Evolutionary conservation across 345 rosid genomes (phyloP), one percentile per base, ranked within the genome.

Genomic region (Linum tenue): DNA sequence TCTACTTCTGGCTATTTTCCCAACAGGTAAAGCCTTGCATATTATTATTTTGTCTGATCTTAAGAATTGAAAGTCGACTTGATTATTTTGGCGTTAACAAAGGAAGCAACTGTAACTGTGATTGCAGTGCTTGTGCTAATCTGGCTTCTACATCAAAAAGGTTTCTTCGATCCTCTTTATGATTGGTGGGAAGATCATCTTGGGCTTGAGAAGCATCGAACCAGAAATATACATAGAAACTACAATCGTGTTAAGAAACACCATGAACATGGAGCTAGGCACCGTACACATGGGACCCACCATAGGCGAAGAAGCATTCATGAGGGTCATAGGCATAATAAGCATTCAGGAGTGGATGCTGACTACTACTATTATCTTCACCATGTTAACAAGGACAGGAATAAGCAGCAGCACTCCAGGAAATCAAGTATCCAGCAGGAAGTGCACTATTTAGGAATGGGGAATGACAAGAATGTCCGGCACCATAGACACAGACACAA

Each of bases 121-220:
- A 62, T 69, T 75, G 65, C 86, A 92, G 96, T 84, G 75, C 71
- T 85, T 42, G 96, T 92, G 55, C 74, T 86, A 40, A 69, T 80
- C 5, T 92, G 97, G 96, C 89, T 90, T 69, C 79, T 94, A 73
- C 96, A 88, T 74, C 95, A 88, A 64, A 86, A 94, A 70, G 96
- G 97, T 69, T 74, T 86, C 57, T 88, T 90, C 57, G 94, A 94
- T 74, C 89, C 88, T 68, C 67, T 86, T 65, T 84, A 82, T 72
- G 92, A 88, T 69, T 88, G 92, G 96, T 90, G 86, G 81, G 95
- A 88, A 64, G 90, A 90, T 70, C 82, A 80, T 71, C 78, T 79
- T 72, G 63, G 40, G 70, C 62, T 50, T 48, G 66, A 72, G 56
- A 64, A 75, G 44, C 64, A 70, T 16, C 63, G 31, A n/a, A 67